phyloP scores from a whole-genome alignment of 768 basidiomycete genomes.

The Phylloporus sp. region DNA sequence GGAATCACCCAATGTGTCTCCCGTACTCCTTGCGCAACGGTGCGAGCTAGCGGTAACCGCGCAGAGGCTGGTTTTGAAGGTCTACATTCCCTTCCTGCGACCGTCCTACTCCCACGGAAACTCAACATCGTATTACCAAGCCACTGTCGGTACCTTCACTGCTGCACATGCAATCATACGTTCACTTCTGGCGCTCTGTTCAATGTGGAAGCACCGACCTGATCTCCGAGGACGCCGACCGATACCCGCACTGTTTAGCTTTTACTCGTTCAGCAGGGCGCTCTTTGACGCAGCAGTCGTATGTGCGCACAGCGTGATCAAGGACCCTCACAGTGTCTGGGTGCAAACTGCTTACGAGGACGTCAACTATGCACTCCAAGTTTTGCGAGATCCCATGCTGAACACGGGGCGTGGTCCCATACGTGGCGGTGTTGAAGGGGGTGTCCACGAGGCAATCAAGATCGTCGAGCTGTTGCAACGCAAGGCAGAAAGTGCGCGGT shows the following conservation, averaged over 20 bases:
- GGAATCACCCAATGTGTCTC: conserved; percentile 25
- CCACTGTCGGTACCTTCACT: conserved; percentile 53
- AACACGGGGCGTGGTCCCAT: conserved; percentile 31
- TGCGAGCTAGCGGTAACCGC: conserved; percentile 60
- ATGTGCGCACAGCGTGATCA: conserved; percentile 59
- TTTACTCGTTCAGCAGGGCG: conserved; percentile 57
- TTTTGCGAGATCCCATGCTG: conserved; percentile 37
- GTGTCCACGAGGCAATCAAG: conserved; percentile 35
- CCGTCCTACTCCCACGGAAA: conserved; percentile 26
- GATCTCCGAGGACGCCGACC: conserved; percentile 31
- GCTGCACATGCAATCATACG: conserved; percentile 65
- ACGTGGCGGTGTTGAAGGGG: conserved; percentile 32
- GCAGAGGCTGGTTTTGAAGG: conserved; percentile 56
- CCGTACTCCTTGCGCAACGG: conserved; percentile 45
- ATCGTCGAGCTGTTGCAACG: conserved; percentile 39
- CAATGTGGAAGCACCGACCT: conserved; percentile 36
- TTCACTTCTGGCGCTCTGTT: conserved; percentile 43
- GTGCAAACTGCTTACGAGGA: conserved; percentile 47
- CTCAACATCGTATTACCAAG: conserved; percentile 43
- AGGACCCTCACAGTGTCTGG: conserved; percentile 46
- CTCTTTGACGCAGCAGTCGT: conserved; percentile 66
- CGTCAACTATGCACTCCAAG: conserved; percentile 40
- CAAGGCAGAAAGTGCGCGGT: conserved; percentile 36
- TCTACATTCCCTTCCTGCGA: conserved; percentile 65
- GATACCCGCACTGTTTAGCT: conserved; percentile 47